Base-by-base conservation (phyloP, 2,329 filamentous ascomycete species). In the Coniochaeta pulveracea region DNA sequence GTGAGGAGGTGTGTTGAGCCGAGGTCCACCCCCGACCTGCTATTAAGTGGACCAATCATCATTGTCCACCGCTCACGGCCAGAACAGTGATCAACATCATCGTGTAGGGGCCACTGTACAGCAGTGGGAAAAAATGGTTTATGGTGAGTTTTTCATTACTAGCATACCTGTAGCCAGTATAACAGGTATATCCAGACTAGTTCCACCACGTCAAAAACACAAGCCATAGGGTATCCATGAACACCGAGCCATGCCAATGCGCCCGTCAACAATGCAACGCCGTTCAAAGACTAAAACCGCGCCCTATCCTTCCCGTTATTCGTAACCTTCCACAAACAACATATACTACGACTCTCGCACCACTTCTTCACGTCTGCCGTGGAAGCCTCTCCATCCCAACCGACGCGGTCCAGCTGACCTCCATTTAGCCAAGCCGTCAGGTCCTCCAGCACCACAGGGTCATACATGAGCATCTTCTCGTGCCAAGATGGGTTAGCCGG, bases 381-480 rank as follows among this genome's bases (percentile, higher is more conserved):
- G 6, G 62, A 64, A 8, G 82, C 70, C 49, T 84, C 76, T 7
- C 66, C 67, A 42, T 84, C 78, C 45, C 72, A 80, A 0, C 75
- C 75, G 1, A 75, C 68, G 4, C 63, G 61, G 10, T 65, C 66
- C 27, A 88, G 56, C 16, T 75, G 72, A 10, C 80, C 80, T 4
- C 68, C 68, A 44, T 94, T 95, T 11, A 96, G 58, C 82, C 86
- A 96, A 0, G 62, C 58, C 0, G 88, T 72, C 10, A 98, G 61
- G 43, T 95, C 86, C 55, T 96, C 89, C 0, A 95, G 57, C 2
- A 91, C 68, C 26, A 98, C 80, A 0, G 89, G 85, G 47, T 96
- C 88, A 51, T 93, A 96, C 51, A 96, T 73, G 5, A 96, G 63
- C 29, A 98, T 95, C 58, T 86, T 93, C 56, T 96, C 85, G 45